A percentile compares a stretch with the other conserved stretches of the same genome.
phyloP scores from a whole-genome alignment of 495 filamentous ascomycete genomes.

The Podospora tetraspora region DNA sequence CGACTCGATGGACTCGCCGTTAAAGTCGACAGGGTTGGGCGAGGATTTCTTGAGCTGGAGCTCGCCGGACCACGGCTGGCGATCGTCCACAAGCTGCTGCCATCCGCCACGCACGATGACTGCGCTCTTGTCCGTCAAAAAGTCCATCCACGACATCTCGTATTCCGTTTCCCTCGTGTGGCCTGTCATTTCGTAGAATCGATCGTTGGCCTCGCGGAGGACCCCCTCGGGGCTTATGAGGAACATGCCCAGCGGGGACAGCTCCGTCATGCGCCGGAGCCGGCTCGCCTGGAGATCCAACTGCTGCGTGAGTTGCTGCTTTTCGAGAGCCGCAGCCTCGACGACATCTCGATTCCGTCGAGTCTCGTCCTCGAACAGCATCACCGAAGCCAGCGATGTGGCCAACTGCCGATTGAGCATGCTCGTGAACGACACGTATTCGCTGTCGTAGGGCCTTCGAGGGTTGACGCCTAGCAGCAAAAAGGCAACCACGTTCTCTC shows the following conservation, averaged over 20 bases:
- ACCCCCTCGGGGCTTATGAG: slow-evolving; percentile 32
- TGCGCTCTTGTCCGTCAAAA: slow-evolving; percentile 35
- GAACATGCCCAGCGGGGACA: slow-evolving; percentile 34
- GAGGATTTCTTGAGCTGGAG: slow-evolving; percentile 58
- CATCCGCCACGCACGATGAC: slow-evolving; percentile 60
- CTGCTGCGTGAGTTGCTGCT: slow-evolving; percentile 51
- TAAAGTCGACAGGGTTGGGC: slow-evolving; percentile 37
- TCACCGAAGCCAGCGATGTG: slow-evolving; percentile 56
- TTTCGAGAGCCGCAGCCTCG: slow-evolving; percentile 51
- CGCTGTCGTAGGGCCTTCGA: slow-evolving; percentile 35
- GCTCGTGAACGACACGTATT: slow-evolving; percentile 49
- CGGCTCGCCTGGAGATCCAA: slow-evolving; percentile 41
- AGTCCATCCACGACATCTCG: slow-evolving; percentile 32
- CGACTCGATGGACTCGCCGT: slow-evolving; percentile 43
- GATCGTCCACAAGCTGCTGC: slow-evolving; percentile 46
- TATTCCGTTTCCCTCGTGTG: slow-evolving; percentile 24
- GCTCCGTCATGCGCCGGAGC: slow-evolving; percentile 34
- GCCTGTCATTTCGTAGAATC: slow-evolving; percentile 35
- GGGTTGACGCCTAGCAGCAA: slow-evolving; percentile 44
- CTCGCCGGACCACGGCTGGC: slow-evolving; percentile 50
- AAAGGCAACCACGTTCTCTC: slow-evolving; percentile 36
- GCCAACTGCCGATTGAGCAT: slow-evolving; percentile 53
- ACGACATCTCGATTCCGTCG: slow-evolving; percentile 49
- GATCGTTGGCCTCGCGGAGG: slow-evolving; percentile 31
- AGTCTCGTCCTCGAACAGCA: slow-evolving; percentile 58